These are phyloP conservation scores for Melocanna baccifera DNA, from an alignment of 176 grass and related monocot species.

Conservation along the genomic window DNA sequence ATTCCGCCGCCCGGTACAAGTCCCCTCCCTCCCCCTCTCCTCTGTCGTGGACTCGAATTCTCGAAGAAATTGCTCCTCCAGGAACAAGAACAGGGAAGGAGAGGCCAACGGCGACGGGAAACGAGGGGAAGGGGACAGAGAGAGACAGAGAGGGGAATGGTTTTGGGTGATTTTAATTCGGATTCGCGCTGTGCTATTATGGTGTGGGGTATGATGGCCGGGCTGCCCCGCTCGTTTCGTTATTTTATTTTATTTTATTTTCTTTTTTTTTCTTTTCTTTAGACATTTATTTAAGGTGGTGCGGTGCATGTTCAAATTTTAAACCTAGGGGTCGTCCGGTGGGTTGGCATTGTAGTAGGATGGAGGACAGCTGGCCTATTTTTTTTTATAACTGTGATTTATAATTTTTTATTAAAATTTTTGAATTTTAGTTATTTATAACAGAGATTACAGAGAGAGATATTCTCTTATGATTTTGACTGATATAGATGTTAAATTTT, in stretches of 20 bases:
- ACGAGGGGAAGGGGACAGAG: too few species aligned
- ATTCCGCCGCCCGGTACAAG: background rate
- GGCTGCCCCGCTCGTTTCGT: background rate
- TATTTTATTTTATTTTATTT: too few species aligned
- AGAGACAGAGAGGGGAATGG: background rate
- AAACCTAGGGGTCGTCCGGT: background rate
- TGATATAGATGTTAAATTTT: too few species aligned
- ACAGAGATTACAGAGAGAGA: too few species aligned
- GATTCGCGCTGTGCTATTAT: background rate
- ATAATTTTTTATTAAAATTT: too few species aligned
- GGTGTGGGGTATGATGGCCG: conserved; percentile 13
- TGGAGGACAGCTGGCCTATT: conserved; percentile 5
- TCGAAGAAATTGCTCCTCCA: background rate
- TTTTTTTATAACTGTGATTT: too few species aligned
- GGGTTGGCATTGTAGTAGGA: background rate
- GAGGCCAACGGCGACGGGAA: background rate
- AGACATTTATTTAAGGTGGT: background rate
- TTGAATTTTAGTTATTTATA: too few species aligned
- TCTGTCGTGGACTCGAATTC: background rate
- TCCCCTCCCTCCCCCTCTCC: background rate
- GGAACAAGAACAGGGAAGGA: background rate
- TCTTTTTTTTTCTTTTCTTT: background rate
- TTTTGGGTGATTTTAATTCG: background rate
- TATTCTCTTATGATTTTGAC: too few species aligned
- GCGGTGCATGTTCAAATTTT: conserved; percentile 42